A percentile compares a stretch with the other conserved stretches of the same genome.
Conservation (phyloP, 1,284 basidiomycete species). For the Microbotryum lychnidis-dioicae region DNA sequence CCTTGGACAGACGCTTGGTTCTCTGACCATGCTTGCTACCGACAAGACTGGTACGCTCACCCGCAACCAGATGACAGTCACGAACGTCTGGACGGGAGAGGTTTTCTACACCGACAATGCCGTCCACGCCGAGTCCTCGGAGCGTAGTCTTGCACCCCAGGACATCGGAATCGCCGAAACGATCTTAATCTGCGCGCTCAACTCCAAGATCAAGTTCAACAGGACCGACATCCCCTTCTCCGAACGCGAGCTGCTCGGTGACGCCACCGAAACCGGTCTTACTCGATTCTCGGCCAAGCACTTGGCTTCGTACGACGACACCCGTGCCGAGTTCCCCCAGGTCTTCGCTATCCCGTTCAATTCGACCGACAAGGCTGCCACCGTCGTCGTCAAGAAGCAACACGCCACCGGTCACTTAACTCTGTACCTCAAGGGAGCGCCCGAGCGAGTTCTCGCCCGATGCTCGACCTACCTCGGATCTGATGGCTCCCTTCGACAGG, state of each 20-base stretch:
- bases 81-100: conserved; percentile 15
- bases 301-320: conserved; percentile 50
- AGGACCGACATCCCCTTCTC: conserved; percentile 55
- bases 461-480: too few species aligned
- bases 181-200: conserved; percentile 55
- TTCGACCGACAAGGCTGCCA: conserved; percentile 61
- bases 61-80: conserved; percentile 61
- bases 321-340: conserved; percentile 50
- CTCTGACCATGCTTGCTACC: conserved; percentile 56
- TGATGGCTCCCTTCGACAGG: too few species aligned
- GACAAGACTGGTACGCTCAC: conserved; percentile 70
- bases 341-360: conserved; percentile 64
- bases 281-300: conserved; percentile 56
- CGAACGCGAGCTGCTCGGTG: conserved; percentile 56
- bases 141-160: conserved; percentile 48
- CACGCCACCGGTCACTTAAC: conserved; percentile 5
- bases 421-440: conserved; percentile 1
- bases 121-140: conserved; percentile 40
- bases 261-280: conserved; percentile 61
- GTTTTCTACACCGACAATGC: conserved; percentile 55
- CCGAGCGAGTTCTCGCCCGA: too few species aligned
- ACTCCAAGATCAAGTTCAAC: conserved; percentile 49
- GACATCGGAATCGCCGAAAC: conserved; percentile 55
- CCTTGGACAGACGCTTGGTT: conserved; percentile 47
- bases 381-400: conserved; percentile 51